Evolutionary conservation across 129 eudicot species (phyloP).

Genomic region (Tagetes patula): DNA sequence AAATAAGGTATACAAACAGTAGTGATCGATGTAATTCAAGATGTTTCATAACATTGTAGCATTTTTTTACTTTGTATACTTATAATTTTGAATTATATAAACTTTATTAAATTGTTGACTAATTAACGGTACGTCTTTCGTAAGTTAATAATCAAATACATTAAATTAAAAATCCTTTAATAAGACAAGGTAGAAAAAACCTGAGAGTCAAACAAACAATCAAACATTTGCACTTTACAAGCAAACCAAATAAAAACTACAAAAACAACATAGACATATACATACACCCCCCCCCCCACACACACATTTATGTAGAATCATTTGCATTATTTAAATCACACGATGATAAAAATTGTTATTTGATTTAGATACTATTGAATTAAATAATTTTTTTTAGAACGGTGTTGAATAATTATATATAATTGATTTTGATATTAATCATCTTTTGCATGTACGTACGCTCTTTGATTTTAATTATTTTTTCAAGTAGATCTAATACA

Average conservation of each 20-base stretch:
- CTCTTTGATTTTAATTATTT: not conserved
- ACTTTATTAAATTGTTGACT: too few relatives aligned
- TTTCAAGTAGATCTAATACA: not conserved
- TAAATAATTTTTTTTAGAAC: not conserved
- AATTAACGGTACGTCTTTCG: not conserved
- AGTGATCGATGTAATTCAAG: not conserved
- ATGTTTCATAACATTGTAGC: not conserved
- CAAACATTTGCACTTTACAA: not conserved
- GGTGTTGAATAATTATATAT: not conserved
- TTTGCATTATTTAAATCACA: not conserved
- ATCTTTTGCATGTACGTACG: not conserved
- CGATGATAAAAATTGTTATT: not conserved
- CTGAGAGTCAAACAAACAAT: not conserved
- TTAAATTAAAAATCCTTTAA: not conserved
- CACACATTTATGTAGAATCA: not conserved
- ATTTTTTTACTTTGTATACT: not conserved
- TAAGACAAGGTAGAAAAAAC: not conserved
- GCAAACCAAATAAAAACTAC: not conserved
- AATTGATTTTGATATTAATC: not conserved
- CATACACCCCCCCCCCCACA: not conserved
- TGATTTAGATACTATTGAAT: not conserved
- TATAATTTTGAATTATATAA: not conserved
- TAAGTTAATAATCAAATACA: not conserved
- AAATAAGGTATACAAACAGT: not conserved
- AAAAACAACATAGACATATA: not conserved